These are phyloP conservation scores for Botrytis aclada DNA, from an alignment of 2,329 filamentous ascomycete genomes.

Conservation along the genomic window DNA sequence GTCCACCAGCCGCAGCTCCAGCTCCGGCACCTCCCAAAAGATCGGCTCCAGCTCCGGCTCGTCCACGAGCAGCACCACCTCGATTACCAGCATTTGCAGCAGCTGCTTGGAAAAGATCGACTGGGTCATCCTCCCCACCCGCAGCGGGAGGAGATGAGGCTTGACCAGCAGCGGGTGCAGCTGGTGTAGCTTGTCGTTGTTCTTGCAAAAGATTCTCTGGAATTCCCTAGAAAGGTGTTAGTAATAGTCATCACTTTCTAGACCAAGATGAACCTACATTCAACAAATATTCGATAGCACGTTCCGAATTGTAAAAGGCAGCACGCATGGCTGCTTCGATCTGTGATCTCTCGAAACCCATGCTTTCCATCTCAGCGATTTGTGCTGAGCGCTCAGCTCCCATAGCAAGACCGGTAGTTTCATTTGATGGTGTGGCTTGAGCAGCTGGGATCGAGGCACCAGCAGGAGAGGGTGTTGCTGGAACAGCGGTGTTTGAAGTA, in stretches of 20 bases:
- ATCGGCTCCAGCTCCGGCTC: conserved; percentile 43
- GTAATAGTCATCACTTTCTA: neutral
- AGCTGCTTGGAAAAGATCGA: conserved; percentile 92
- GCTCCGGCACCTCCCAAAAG: conserved; percentile 42
- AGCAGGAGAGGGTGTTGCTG: conserved; percentile 47
- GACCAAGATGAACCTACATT: conserved; percentile 56
- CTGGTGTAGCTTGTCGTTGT: conserved; percentile 50
- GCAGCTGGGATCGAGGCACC: conserved; percentile 49
- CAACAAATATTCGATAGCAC: conserved; percentile 92
- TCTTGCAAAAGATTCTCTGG: conserved; percentile 78
- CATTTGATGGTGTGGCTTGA: conserved; percentile 52
- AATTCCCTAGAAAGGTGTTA: conserved; percentile 64
- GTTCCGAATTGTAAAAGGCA: conserved; percentile 94
- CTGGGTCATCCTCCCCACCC: conserved; percentile 61
- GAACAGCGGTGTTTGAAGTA: conserved; percentile 47
- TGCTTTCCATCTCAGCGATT: conserved; percentile 90
- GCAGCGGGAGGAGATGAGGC: conserved; percentile 40
- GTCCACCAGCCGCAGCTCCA: conserved; percentile 48
- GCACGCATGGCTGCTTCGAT: conserved; percentile 95
- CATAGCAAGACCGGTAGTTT: conserved; percentile 80
- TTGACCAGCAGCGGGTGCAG: conserved; percentile 46
- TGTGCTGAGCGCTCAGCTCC: conserved; percentile 78
- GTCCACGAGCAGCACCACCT: conserved; percentile 47
- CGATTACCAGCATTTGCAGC: conserved; percentile 50
- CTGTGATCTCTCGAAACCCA: conserved; percentile 87